phyloP scores from a whole-genome alignment of 768 basidiomycete species.

The Hypsizygus marmoreus region DNA sequence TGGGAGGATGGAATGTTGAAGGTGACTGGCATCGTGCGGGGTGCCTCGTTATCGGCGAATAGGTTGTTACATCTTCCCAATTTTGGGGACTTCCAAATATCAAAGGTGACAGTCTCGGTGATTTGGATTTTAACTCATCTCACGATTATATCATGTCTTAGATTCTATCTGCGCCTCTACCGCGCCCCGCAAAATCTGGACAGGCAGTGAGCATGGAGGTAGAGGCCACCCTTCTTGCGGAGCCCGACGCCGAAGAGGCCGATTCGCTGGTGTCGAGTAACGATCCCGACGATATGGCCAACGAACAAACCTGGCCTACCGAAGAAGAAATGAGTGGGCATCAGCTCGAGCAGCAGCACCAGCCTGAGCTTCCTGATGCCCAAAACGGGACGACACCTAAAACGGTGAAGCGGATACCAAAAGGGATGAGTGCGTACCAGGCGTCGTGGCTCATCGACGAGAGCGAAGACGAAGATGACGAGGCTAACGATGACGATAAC shows the following conservation, averaged over 20 bases:
- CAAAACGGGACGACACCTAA: conserved; percentile 75
- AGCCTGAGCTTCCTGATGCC: conserved; percentile 61
- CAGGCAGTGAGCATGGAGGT: conserved; percentile 59
- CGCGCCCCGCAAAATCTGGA: conserved; percentile 35
- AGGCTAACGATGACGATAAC: conserved; percentile 45
- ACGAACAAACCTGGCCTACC: conserved; percentile 99
- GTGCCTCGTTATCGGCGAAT: conserved; percentile 74
- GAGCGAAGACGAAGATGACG: conserved; percentile 61
- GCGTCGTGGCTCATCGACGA: conserved; percentile 96
- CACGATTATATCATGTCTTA: conserved; percentile 28
- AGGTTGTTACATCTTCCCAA: conserved; percentile 86
- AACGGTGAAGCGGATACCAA: conserved; percentile 80
- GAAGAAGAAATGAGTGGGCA: conserved; percentile 84
- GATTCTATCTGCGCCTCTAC: conserved; percentile 69
- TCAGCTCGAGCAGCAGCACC: conserved; percentile 27
- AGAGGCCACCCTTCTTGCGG: conserved; percentile 65
- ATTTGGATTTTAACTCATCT: not conserved
- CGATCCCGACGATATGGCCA: conserved; percentile 84
- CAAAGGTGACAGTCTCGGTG: conserved; percentile 49
- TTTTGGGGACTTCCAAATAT: conserved; percentile 85
- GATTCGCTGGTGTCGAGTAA: conserved; percentile 89
- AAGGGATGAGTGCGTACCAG: conserved; percentile 96
- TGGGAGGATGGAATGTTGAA: conserved; percentile 64
- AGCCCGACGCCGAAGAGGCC: conserved; percentile 62
- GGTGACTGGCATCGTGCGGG: conserved; percentile 87